These are phyloP conservation scores for Nectriaceae sp. DNA, from an alignment of 2,329 filamentous ascomycete species.

Conservation along the genomic window DNA sequence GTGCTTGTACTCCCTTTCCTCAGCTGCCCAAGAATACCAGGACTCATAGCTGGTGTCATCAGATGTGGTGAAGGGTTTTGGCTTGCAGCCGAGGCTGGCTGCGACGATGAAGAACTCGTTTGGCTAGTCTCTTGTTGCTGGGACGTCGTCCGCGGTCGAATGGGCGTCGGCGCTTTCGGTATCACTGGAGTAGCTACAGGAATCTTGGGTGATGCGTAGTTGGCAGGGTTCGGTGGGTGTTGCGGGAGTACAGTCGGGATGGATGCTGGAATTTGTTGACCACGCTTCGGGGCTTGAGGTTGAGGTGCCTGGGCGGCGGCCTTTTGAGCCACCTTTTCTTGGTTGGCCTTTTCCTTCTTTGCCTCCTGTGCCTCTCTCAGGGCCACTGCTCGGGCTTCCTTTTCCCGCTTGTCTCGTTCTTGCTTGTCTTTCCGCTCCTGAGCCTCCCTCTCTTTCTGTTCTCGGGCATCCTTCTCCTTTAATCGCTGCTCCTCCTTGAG, in stretches of 20 bases:
- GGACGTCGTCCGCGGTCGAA: conserved; percentile 73
- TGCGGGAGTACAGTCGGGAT: conserved; percentile 57
- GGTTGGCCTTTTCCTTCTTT: conserved; percentile 66
- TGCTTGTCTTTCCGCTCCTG: conserved; percentile 64
- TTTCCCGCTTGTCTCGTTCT: conserved; percentile 63
- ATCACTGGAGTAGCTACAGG: conserved; percentile 77
- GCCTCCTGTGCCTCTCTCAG: conserved; percentile 59
- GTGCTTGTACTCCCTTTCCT: conserved; percentile 61
- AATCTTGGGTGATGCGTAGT: conserved; percentile 76
- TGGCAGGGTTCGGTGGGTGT: conserved; percentile 58
- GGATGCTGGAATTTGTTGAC: conserved; percentile 40
- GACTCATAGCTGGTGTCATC: conserved; percentile 63
- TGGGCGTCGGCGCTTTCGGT: conserved; percentile 80
- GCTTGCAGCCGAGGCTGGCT: conserved; percentile 56
- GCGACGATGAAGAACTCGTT: conserved; percentile 69
- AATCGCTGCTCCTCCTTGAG: conserved; percentile 80
- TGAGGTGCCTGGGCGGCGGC: conserved; percentile 41
- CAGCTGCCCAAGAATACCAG: conserved; percentile 61
- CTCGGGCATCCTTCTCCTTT: conserved; percentile 75
- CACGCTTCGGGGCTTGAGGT: conserved; percentile 34
- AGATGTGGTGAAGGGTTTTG: conserved; percentile 62
- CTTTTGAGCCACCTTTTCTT: conserved; percentile 49
- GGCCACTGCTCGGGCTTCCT: conserved; percentile 56
- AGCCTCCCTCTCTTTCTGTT: conserved; percentile 70
- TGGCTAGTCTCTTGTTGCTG: conserved; percentile 77